Evolutionary conservation across 257 asterid genomes (phyloP).

Genomic region (Fraxinus quadrangulata): DNA sequence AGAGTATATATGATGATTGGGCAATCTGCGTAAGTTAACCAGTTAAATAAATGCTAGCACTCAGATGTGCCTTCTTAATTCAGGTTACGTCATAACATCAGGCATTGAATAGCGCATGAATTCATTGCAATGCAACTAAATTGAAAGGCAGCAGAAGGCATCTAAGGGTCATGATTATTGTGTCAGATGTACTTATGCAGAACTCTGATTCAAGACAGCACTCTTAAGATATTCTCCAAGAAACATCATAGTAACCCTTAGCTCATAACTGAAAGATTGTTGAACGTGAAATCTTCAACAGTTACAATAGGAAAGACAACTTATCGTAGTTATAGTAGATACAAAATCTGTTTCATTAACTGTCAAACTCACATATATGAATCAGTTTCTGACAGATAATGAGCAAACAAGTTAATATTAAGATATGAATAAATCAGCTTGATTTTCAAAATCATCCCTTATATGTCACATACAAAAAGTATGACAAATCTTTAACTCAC

Average conservation of each 20-base stretch:
- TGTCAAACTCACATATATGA: constrained; percentile 5
- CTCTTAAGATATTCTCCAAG: constrained; percentile 14
- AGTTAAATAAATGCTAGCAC: background rate
- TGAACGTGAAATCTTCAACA: background rate
- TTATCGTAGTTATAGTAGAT: background rate
- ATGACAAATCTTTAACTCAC: constrained; percentile 39
- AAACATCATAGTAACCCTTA: constrained; percentile 5
- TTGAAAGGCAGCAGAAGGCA: constrained; percentile 14
- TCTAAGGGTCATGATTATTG: background rate
- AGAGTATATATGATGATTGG: constrained; percentile 4
- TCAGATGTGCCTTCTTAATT: background rate
- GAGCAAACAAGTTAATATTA: constrained; percentile 22
- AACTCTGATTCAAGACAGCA: constrained; percentile 5
- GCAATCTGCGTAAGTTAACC: constrained; percentile 1
- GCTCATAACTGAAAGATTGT: background rate
- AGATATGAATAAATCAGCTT: constrained; percentile 10
- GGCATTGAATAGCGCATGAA: constrained; percentile 20
- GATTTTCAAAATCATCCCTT: constrained; percentile 16
- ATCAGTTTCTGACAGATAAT: background rate
- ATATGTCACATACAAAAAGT: constrained; percentile 5
- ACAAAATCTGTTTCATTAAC: constrained; percentile 5
- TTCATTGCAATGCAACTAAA: background rate
- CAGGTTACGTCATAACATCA: background rate
- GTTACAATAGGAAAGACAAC: background rate
- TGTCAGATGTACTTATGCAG: background rate